Evolutionary conservation across 2,329 filamentous ascomycete species (phyloP).

Genomic region (Pestalotiopsis fici): DNA sequence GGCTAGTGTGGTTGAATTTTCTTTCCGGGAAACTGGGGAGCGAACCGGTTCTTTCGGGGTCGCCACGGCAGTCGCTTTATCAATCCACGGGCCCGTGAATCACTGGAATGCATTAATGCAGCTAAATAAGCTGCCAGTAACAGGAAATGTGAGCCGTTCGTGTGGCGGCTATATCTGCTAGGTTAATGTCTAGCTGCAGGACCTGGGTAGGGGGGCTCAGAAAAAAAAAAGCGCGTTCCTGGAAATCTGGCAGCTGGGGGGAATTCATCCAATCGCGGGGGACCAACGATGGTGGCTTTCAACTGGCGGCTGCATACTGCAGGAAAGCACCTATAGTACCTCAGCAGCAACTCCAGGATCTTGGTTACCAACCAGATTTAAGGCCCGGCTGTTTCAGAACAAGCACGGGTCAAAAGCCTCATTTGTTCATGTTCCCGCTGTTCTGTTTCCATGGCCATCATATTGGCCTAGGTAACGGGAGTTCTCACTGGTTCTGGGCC

Average conservation of each 20-base stretch:
- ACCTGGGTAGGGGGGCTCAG: background rate
- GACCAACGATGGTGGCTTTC: background rate
- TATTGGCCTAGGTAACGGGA: background rate
- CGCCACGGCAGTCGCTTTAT: background rate
- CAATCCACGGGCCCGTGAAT: background rate
- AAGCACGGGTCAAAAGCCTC: conserved; percentile 3
- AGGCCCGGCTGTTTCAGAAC: conserved; percentile 1
- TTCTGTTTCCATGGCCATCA: background rate
- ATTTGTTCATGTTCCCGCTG: background rate
- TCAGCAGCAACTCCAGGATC: background rate
- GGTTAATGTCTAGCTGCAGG: background rate
- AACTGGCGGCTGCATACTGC: background rate
- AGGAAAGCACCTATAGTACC: background rate
- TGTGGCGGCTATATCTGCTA: background rate
- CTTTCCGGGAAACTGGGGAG: background rate
- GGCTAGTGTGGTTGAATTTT: background rate
- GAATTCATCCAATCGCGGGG: background rate
- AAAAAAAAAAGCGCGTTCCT: background rate
- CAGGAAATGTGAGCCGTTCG: background rate
- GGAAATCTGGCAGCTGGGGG: background rate
- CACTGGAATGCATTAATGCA: background rate
- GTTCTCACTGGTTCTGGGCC: background rate
- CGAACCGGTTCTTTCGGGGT: background rate
- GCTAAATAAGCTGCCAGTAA: background rate
- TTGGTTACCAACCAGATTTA: background rate